phyloP scores from a whole-genome alignment of 305 asterid species.

The Andrographis paniculata region DNA sequence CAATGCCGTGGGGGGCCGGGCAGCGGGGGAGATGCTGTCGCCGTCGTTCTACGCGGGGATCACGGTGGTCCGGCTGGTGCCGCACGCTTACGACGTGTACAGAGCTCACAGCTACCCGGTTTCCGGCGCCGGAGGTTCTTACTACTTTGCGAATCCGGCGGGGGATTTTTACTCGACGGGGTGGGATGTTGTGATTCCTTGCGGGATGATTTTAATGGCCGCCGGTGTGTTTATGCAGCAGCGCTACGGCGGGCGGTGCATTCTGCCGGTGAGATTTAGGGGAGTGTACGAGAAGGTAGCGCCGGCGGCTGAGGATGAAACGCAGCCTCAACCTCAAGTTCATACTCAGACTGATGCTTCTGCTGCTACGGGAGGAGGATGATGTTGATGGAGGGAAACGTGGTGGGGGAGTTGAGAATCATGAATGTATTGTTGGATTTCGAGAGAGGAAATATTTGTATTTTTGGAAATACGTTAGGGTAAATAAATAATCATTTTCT shows the following conservation, averaged over 20 bases:
- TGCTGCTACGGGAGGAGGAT: too few relatives aligned
- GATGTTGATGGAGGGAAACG: too few relatives aligned
- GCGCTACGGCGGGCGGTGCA: slow-evolving; percentile 56
- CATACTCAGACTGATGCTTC: too few relatives aligned
- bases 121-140: slow-evolving; percentile 36
- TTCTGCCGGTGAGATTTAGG: slow-evolving; percentile 47
- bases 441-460: too few relatives aligned
- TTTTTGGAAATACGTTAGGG: too few relatives aligned
- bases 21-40: slow-evolving; percentile 52
- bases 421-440: too few relatives aligned
- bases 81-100: slow-evolving; percentile 79
- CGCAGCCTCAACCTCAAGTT: too few relatives aligned
- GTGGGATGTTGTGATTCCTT: slow-evolving; percentile 67
- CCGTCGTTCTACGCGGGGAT: slow-evolving; percentile 65
- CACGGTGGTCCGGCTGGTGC: slow-evolving; percentile 63
- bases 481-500: too few relatives aligned
- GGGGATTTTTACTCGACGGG: slow-evolving; percentile 69
- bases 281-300: slow-evolving; percentile 55
- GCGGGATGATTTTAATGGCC: slow-evolving; percentile 43
- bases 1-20: slow-evolving; percentile 47
- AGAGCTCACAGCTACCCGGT: slow-evolving; percentile 49
- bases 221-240: slow-evolving; percentile 69
- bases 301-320: too few relatives aligned
- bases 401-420: too few relatives aligned
- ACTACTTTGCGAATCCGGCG: slow-evolving; percentile 76